Base-by-base conservation (phyloP, 73 alveolate genomes). In the Breviolum minutum region DNA sequence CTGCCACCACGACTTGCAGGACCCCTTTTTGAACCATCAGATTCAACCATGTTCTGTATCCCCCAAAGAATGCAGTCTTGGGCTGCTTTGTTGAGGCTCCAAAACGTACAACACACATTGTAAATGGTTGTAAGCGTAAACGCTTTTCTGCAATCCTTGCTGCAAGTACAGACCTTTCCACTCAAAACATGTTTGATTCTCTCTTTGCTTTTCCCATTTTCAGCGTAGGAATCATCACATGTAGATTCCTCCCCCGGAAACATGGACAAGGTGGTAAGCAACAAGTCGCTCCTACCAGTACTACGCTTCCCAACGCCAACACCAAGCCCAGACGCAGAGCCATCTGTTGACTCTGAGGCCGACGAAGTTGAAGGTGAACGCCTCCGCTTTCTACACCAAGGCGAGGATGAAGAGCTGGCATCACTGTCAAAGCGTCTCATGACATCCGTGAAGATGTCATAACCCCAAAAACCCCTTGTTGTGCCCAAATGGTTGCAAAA, bases 21-120 rank as follows among this genome's bases (percentile, higher is more conserved):
- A 73, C 16, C 83, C 48, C 40, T 26, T 14, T 73, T 5, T 22
- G 61, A 7, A 27, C 24, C 19, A 73, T 5, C 83, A 73, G n/a
- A 9, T n/a, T 16, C 17, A 73, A 5, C 32, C 40, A 73, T 16
- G 32, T 14, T 0, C 24, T 77, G 87, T 8, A 77, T 77, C 2
- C 87, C 63, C 87, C 87, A 77, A 11, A 77, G 87, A 26, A 77
- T 22, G 63, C 64, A 26, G 24, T 77, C 87, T 29, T 77, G 87
- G 30, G 87, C 87, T 29, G 64, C 87, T 29, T 77, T 77, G 61
- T 17, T 11, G 26, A 77, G 63, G 24, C 26, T 27, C 87, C 87
- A 77, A 73, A 73, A 73, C 0, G 32, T 22, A 26, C 16, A 9
- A 32, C 83, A 73, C 2, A 73, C 60, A 6, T 5, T 26, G 40